A percentile compares a stretch with the other conserved stretches of the same genome.
Conservation (phyloP, 2,329 filamentous ascomycete species). For the Nemania sp. region DNA sequence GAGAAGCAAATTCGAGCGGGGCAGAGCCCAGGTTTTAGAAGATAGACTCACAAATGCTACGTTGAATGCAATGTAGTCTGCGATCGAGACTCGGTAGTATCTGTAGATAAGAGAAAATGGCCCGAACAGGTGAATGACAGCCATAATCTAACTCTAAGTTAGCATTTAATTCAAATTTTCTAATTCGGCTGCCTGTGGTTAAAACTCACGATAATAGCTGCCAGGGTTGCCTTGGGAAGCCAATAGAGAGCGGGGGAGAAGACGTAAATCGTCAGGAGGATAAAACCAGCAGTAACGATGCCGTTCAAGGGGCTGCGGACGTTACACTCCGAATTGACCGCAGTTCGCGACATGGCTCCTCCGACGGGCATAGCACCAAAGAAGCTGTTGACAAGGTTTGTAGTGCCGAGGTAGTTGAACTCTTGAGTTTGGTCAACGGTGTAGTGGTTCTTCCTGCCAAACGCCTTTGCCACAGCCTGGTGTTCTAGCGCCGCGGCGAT, state of each 20-base stretch:
- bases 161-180: not conserved
- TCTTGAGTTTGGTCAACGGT: slow-evolving; percentile 68
- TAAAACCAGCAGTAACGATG: slow-evolving; percentile 63
- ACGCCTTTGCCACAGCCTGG: slow-evolving; percentile 66
- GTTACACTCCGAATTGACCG: slow-evolving; percentile 67
- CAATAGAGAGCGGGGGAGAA: slow-evolving; percentile 66
- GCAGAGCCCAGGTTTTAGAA: not conserved
- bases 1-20: not conserved
- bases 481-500: slow-evolving; percentile 66
- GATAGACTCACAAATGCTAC: slow-evolving; percentile 53
- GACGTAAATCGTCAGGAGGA: slow-evolving; percentile 65
- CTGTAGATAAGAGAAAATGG: slow-evolving; percentile 62
- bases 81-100: slow-evolving; percentile 67
- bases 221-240: slow-evolving; percentile 68
- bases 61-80: slow-evolving; percentile 67
- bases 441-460: slow-evolving; percentile 65
- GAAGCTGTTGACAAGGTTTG: slow-evolving; percentile 67
- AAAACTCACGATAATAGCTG: slow-evolving; percentile 61
- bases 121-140: slow-evolving; percentile 65
- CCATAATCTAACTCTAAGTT: slow-evolving; percentile 55
- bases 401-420: slow-evolving; percentile 64
- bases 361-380: slow-evolving; percentile 68
- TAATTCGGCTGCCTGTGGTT: not conserved
- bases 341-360: slow-evolving; percentile 69
- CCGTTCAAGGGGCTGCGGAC: slow-evolving; percentile 66